Conservation (phyloP, 2,329 filamentous ascomycete species). For the Sclerotinia minor region DNA sequence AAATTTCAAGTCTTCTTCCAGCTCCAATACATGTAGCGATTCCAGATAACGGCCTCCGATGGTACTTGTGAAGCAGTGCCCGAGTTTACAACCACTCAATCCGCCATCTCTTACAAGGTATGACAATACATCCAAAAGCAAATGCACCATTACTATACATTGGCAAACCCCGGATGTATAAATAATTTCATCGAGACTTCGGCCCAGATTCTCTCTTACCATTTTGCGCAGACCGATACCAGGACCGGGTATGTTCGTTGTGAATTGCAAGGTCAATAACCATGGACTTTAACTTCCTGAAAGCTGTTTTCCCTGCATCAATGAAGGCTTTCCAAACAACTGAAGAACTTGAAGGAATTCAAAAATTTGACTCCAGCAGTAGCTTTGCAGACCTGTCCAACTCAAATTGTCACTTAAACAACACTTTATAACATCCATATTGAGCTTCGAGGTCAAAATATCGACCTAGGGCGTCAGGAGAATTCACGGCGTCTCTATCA, state of each 20-base stretch:
- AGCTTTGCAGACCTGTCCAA: slow-evolving; percentile 9
- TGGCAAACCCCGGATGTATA: not conserved
- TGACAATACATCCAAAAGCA: not conserved
- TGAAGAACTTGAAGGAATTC: slow-evolving; percentile 2
- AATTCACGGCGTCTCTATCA: not conserved
- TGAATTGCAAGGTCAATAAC: slow-evolving; percentile 15
- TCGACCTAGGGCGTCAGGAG: too few species aligned
- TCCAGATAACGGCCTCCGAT: not conserved
- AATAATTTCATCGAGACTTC: slow-evolving; percentile 1
- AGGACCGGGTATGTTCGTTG: not conserved
- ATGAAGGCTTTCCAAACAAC: not conserved
- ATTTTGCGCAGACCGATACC: not conserved
- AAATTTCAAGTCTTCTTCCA: not conserved
- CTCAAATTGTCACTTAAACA: not conserved
- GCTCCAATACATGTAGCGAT: not conserved
- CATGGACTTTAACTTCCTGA: not conserved
- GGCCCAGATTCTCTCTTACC: not conserved
- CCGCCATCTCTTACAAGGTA: slow-evolving; percentile 14
- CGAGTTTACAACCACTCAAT: not conserved
- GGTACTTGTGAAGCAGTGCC: not conserved
- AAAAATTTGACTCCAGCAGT: slow-evolving; percentile 10
- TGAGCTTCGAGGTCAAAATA: not conserved
- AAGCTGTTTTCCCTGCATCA: not conserved
- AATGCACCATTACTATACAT: not conserved
- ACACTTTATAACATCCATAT: not conserved